phyloP scores from a whole-genome alignment of 768 basidiomycete species.

The Rhizopogon vesiculosus region DNA sequence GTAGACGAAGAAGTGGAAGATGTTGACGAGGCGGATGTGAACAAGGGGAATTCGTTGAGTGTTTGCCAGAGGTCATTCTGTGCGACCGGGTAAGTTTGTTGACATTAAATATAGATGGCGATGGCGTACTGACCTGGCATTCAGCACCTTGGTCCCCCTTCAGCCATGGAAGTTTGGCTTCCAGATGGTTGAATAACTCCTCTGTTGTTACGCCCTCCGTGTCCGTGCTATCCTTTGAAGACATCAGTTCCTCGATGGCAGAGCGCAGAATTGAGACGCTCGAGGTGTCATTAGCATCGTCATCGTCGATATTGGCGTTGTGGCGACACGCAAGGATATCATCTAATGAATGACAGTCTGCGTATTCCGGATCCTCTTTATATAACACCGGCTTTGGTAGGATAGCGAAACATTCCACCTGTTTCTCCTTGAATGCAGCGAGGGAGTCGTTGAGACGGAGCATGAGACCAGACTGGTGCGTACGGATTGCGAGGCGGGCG shows the following conservation, averaged over 20 bases:
- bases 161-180: conserved; percentile 56
- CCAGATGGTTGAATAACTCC: conserved; percentile 55
- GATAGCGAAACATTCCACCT: conserved; percentile 48
- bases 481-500: conserved; percentile 57
- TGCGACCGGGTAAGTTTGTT: conserved; percentile 1
- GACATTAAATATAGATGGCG: background rate
- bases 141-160: conserved; percentile 42
- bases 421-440: conserved; percentile 48
- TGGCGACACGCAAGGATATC: conserved; percentile 24
- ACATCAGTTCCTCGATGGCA: conserved; percentile 46
- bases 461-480: conserved; percentile 57
- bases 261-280: conserved; percentile 59
- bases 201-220: conserved; percentile 44
- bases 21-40: conserved; percentile 31
- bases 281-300: conserved; percentile 31
- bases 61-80: conserved; percentile 58
- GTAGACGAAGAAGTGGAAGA: conserved; percentile 1
- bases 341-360: conserved; percentile 41
- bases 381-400: conserved; percentile 51
- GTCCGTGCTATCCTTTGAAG: conserved; percentile 27
- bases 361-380: conserved; percentile 43
- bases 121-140: conserved; percentile 44
- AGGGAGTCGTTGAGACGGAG: conserved; percentile 51
- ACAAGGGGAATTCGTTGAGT: conserved; percentile 45
- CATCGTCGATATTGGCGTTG: conserved; percentile 1